Conservation (phyloP, 1,139 yeast genomes). For the Saccharomycopsis hybrid region DNA sequence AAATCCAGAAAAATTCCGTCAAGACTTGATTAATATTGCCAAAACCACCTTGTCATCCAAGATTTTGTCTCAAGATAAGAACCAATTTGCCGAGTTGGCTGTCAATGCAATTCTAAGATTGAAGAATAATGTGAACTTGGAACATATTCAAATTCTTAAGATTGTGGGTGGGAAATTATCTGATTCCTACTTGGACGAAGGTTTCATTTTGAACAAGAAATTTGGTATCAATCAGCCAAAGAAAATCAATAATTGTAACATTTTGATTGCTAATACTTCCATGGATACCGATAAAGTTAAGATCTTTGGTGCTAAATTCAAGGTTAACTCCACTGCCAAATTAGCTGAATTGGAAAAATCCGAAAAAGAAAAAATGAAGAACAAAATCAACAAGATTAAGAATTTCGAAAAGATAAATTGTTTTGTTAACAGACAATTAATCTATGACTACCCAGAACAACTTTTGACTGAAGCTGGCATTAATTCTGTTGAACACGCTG, state of each 20-base stretch:
- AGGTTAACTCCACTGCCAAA: slow-evolving; percentile 91
- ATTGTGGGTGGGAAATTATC: slow-evolving; percentile 88
- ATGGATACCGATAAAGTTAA: slow-evolving; percentile 98
- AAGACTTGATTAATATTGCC: slow-evolving; percentile 80
- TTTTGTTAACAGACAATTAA: slow-evolving; percentile 98
- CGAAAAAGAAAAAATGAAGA: slow-evolving; percentile 88
- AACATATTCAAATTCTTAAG: slow-evolving; percentile 89
- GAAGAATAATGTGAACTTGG: slow-evolving; percentile 90
- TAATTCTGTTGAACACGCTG: slow-evolving; percentile 96
- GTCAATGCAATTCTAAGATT: slow-evolving; percentile 91
- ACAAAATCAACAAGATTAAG: slow-evolving; percentile 86
- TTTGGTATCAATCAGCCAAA: slow-evolving; percentile 96
- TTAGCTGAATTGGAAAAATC: slow-evolving; percentile 95
- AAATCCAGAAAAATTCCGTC: slow-evolving; percentile 55
- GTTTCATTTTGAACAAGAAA: slow-evolving; percentile 82
- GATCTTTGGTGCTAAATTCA: slow-evolving; percentile 95
- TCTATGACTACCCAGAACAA: slow-evolving; percentile 97
- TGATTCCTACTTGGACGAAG: slow-evolving; percentile 94
- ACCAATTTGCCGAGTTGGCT: slow-evolving; percentile 79
- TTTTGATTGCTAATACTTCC: slow-evolving; percentile 95
- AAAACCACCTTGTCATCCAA: slow-evolving; percentile 91
- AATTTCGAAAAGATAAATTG: slow-evolving; percentile 92
- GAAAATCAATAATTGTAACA: slow-evolving; percentile 72
- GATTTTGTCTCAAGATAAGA: slow-evolving; percentile 91
- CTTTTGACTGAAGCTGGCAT: slow-evolving; percentile 81